Evolutionary conservation across 257 asterid genomes (phyloP), one percentile per base, ranked within the genome.

Genomic region (Dorcoceras hygrometricum): DNA sequence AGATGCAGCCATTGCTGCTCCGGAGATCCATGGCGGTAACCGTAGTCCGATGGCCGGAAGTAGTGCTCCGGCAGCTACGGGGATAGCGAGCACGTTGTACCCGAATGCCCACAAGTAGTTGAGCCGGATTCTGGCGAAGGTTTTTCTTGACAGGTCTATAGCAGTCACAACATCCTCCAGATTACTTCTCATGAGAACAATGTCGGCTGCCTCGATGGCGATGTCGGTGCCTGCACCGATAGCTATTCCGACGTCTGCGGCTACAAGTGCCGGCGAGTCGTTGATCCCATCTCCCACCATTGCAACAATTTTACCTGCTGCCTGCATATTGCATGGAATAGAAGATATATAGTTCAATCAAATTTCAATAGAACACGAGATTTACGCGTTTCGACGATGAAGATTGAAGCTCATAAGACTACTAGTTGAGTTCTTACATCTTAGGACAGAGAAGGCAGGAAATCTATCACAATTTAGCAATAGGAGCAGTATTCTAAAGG

Each of bases 1-100:
- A 25, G 86, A 81, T 36, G 84, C 84, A 4, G 89, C 86, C 89
- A 83, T 83, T 11, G 89, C 86, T 16, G 83, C 89, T 46, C 89
- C 86, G 2, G 89, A 86, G 18, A 78, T 73, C 89, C 89, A 83
- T 0, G 86, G 89, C 4, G 86, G 89, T 39, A 83, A 55, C 11
- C 84, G 74, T 57, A 81, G 64, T 27, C 75, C 62, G 0, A 71
- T 67, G 25, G 23, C 63, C 0, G 82, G 82, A 27, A 74, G 75
- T 63, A 78, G 72, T 20, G 59, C 77, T 28, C 82, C 82, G 0
- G 79, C 82, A 48, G 80, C 82, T 18, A 78, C 55, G 8, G 82
- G 82, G 12, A 78, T 78, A 59, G 77, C 76, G 6, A 74, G 74
- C 34, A 67, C 60, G 70, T 78, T 78, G 59, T 78, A 78, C 3